These are phyloP conservation scores for Verbascum thapsus DNA, from an alignment of 257 asterid species.

Conservation along the genomic window DNA sequence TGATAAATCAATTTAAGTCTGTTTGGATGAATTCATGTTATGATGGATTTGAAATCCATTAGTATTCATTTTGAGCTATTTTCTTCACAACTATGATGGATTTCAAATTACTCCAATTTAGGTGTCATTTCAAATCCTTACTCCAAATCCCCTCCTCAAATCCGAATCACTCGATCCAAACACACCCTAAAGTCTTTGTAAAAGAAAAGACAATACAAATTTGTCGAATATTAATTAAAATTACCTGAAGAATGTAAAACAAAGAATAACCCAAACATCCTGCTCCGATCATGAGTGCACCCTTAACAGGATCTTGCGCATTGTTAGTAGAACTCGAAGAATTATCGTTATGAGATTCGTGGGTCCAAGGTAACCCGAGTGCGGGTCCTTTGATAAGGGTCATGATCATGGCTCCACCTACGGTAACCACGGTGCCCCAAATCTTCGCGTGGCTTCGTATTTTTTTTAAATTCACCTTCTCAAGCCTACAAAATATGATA, in stretches of 20 bases:
- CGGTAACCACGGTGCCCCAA: slow-evolving; percentile 59
- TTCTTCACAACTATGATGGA: too few relatives aligned
- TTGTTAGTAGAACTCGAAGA: slow-evolving; percentile 18
- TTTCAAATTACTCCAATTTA: too few relatives aligned
- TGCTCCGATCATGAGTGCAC: slow-evolving; percentile 53
- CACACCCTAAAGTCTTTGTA: too few relatives aligned
- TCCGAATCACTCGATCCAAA: too few relatives aligned
- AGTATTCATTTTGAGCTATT: too few relatives aligned
- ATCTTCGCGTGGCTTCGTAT: slow-evolving; percentile 60
- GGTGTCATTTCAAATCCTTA: too few relatives aligned
- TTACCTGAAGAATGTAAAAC: slow-evolving; percentile 68
- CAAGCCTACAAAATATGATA: slow-evolving; percentile 44
- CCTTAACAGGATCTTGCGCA: slow-evolving; percentile 45
- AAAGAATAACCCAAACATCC: slow-evolving; percentile 52
- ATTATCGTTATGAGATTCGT: slow-evolving; percentile 26
- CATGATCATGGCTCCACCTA: slow-evolving; percentile 82
- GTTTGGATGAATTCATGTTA: too few relatives aligned
- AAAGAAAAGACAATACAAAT: too few relatives aligned
- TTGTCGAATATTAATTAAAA: too few relatives aligned
- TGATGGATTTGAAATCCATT: too few relatives aligned
- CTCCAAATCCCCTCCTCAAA: too few relatives aligned
- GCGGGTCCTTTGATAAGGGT: slow-evolving; percentile 51
- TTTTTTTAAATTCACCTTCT: slow-evolving; percentile 52
- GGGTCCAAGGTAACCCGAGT: slow-evolving; percentile 66
- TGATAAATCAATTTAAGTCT: too few relatives aligned